These are phyloP conservation scores for Alternaria sp. DNA, from an alignment of 2,329 filamentous ascomycete species.

Conservation along the genomic window DNA sequence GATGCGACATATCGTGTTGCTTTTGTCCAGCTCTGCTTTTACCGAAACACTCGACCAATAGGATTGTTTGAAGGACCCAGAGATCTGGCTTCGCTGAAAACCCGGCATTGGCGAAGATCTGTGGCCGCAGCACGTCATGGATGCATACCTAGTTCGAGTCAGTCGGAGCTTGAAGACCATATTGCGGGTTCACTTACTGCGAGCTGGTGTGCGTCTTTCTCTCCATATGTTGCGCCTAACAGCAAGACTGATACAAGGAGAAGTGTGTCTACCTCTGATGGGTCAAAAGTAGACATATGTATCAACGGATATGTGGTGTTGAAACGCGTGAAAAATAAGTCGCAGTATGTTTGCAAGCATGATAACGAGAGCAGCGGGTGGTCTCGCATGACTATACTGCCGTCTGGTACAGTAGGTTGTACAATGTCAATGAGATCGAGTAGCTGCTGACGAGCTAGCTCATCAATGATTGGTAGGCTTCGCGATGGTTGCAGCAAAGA, in stretches of 20 bases:
- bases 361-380: conserved; percentile 59
- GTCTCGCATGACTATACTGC: conserved; percentile 54
- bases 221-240: conserved; percentile 67
- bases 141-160: conserved; percentile 56
- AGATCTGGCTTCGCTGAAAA: conserved; percentile 66
- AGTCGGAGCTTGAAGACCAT: not conserved
- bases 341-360: conserved; percentile 62
- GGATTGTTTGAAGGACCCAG: conserved; percentile 67
- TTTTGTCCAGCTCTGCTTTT: conserved; percentile 68
- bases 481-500: conserved; percentile 41
- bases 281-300: conserved; percentile 64
- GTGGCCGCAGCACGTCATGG: conserved; percentile 64
- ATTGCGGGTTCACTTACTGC: conserved; percentile 50
- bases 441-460: conserved; percentile 51
- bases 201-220: conserved; percentile 64
- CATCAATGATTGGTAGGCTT: conserved; percentile 49
- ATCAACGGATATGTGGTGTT: conserved; percentile 67
- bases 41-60: conserved; percentile 69
- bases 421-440: conserved; percentile 60
- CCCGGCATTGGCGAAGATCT: conserved; percentile 63
- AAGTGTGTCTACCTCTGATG: conserved; percentile 57
- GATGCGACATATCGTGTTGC: conserved; percentile 68
- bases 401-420: conserved; percentile 57
- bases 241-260: conserved; percentile 62
- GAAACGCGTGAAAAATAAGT: conserved; percentile 67